A percentile compares a stretch with the other conserved stretches of the same genome.
phyloP scores from a whole-genome alignment of 108 stramenopile species.

The Nitzschia putrida region DNA sequence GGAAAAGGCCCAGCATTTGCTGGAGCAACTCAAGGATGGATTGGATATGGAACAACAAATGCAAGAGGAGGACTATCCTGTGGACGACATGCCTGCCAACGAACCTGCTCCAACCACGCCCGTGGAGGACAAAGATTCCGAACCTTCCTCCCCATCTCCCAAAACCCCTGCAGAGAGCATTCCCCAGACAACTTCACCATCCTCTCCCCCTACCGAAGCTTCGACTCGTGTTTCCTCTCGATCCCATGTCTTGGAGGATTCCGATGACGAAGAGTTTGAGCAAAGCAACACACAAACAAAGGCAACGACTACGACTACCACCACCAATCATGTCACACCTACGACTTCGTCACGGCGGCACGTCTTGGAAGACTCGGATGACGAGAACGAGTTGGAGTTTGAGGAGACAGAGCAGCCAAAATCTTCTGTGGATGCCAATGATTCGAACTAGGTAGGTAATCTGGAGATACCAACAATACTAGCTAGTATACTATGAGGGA shows the following conservation, averaged over 20 bases:
- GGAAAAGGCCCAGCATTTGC: conserved; percentile 50
- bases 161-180: background rate
- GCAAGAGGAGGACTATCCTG: conserved; percentile 8
- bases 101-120: background rate
- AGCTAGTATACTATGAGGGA: too few species aligned
- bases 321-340: background rate
- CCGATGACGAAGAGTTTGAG: conserved; percentile 39
- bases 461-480: too few species aligned
- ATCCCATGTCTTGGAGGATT: conserved; percentile 24
- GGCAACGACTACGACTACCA: background rate
- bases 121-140: background rate
- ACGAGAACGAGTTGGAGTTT: conserved; percentile 9
- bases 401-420: background rate
- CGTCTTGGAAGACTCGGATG: conserved; percentile 11
- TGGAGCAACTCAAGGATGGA: conserved; percentile 58
- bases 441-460: background rate
- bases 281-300: conserved; percentile 11
- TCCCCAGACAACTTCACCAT: background rate
- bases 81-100: background rate
- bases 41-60: conserved; percentile 1
- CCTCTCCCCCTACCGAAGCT: background rate
- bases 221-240: background rate
- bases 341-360: background rate
- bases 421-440: background rate
- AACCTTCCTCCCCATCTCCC: background rate